Conservation (phyloP, 176 grass and related monocot genomes). For the Carex cristatella region DNA sequence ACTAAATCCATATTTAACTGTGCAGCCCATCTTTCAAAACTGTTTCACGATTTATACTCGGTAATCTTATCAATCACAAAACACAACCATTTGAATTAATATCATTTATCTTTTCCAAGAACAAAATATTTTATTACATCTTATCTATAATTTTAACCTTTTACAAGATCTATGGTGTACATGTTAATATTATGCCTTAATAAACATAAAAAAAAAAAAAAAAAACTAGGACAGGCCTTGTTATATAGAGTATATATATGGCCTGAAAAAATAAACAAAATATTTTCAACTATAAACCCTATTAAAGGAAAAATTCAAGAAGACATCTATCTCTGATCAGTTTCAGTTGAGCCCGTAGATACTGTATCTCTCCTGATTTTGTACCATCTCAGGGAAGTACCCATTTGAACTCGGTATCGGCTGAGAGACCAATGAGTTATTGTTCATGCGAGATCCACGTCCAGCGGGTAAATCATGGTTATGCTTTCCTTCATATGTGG, state of each 20-base stretch:
- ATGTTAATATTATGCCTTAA: not conserved
- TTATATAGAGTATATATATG: not conserved
- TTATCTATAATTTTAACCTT: not conserved
- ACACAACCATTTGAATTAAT: not conserved
- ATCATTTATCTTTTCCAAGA: not conserved
- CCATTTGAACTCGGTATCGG: constrained; percentile 2
- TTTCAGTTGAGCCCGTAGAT: not conserved
- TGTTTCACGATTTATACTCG: not conserved
- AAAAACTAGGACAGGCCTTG: not conserved
- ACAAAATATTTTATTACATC: not conserved
- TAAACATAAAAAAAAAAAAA: not conserved
- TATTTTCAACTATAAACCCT: constrained; percentile 1
- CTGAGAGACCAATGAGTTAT: constrained; percentile 7
- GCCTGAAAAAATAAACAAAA: constrained; percentile 21
- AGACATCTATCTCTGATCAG: not conserved
- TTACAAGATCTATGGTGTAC: constrained; percentile 15
- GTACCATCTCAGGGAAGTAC: not conserved
- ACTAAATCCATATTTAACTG: not conserved
- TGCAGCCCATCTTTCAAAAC: not conserved
- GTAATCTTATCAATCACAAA: not conserved
- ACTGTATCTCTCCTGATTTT: not conserved
- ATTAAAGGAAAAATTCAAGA: not conserved
- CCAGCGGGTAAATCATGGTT: constrained; percentile 37
- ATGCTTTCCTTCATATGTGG: constrained; percentile 41
- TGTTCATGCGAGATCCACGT: constrained; percentile 14